phyloP scores from a whole-genome alignment of 305 asterid genomes.

The Rubia tinctorum region DNA sequence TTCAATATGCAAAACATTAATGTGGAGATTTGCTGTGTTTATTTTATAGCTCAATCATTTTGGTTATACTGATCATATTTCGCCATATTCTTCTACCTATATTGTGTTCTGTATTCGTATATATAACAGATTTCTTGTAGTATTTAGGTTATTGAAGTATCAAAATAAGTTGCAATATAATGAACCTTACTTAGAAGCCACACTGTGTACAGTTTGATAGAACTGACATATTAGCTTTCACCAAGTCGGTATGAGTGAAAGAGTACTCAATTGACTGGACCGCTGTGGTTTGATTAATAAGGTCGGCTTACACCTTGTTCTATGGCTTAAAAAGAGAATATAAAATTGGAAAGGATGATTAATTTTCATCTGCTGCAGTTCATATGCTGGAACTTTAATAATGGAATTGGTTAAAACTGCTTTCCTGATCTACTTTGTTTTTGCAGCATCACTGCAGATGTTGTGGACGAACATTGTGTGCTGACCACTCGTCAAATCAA shows the following conservation, averaged over 20 bases:
- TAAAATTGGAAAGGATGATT: background rate
- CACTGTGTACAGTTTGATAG: background rate
- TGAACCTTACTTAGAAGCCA: background rate
- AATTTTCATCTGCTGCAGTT: background rate
- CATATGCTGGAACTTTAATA: background rate
- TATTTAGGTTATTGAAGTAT: background rate
- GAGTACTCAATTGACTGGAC: background rate
- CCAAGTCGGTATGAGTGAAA: background rate
- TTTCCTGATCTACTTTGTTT: constrained; percentile 17
- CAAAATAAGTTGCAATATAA: background rate
- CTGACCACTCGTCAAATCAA: constrained; percentile 81
- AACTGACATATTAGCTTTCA: constrained; percentile 1
- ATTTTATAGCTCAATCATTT: background rate
- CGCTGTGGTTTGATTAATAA: background rate
- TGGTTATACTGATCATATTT: background rate
- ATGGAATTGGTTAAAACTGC: constrained; percentile 13
- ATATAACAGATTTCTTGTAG: background rate
- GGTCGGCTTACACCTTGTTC: background rate
- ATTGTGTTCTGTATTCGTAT: background rate
- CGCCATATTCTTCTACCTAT: background rate
- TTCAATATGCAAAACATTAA: background rate
- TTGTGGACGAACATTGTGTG: constrained; percentile 89
- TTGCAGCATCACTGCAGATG: constrained; percentile 94
- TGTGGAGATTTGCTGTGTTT: background rate
- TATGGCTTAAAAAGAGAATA: background rate